phyloP scores from a whole-genome alignment of 2,329 filamentous ascomycete genomes.

The Rutstroemia sydowiana region DNA sequence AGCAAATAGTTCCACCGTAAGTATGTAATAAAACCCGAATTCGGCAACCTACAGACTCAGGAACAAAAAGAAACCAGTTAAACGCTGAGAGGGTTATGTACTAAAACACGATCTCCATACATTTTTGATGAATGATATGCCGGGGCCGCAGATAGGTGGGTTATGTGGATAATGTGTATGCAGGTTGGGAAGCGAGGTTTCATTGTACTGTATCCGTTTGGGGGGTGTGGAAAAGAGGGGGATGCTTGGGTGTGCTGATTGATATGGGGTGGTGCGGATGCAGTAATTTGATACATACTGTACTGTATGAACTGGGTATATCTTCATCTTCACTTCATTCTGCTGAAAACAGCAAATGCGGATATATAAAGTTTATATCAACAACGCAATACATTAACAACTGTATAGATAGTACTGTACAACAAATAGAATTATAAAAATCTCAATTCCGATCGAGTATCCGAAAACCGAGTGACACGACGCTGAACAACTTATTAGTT shows the following conservation, averaged over 20 bases:
- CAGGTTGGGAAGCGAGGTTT: constrained; percentile 3
- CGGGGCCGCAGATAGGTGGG: not conserved
- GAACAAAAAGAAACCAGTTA: constrained; percentile 6
- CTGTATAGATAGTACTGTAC: too few relatives aligned
- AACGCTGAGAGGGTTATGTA: not conserved
- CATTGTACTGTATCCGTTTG: constrained; percentile 3
- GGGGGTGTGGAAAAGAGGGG: not conserved
- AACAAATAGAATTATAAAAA: too few relatives aligned
- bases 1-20: constrained; percentile 1
- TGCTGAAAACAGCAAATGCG: too few relatives aligned
- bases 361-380: too few relatives aligned
- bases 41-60: too few relatives aligned
- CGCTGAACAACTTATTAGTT: too few relatives aligned
- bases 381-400: too few relatives aligned
- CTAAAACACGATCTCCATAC: constrained; percentile 1
- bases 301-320: too few relatives aligned
- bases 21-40: not conserved
- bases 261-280: too few relatives aligned
- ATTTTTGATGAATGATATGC: not conserved
- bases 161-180: not conserved
- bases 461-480: not conserved
- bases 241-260: too few relatives aligned
- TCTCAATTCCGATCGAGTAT: not conserved
- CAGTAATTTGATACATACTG: too few relatives aligned
- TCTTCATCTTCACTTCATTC: too few relatives aligned